Base-by-base conservation (phyloP, 257 asterid genomes). In the Nicotiana sylvestris region DNA sequence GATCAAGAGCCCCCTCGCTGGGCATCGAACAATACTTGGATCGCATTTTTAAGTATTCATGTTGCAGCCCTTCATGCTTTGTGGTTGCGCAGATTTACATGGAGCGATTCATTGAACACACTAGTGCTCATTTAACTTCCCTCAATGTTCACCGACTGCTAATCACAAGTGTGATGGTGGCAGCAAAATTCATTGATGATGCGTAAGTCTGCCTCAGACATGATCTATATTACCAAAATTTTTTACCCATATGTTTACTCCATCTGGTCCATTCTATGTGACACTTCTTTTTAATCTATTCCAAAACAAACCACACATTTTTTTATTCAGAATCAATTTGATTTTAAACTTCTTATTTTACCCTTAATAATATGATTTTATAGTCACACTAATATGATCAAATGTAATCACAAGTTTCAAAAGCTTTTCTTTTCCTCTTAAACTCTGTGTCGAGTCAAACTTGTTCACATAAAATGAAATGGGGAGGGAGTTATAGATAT, bases 11-110 rank as follows among this genome's bases (percentile, higher is more conserved):
- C 37, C 98, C 99, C 29, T 80, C 97, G 35, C 84, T 96, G 10
- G 86, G 89, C 87, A 89, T 96, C 85, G 91, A 85, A 83, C 97
- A 89, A 74, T 96, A 96, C 78, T 83, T 96, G 49, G 95, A 92
- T 74, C 94, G 98, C 69, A 94, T 96, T 77, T 94, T 89, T 58
- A 96, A 94, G 92, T 96, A 96, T 53, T 86, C 98, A 1, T 84
- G 93, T 85, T 96, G 98, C 93, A 96, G 98, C 88, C 94, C 98
- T 6, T 91, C 98, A 15, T 96, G 99, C 91, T 92, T 94, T 32
- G 87, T 94, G 27, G 84, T 94, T 12, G 99, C 99, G 33, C 89
- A 91, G 55, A 86, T 96, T 81, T 94, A 94, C 66, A 61, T 90
- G 82, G 98, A 93, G 55, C 90, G 91, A 85, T 96, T 89, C 84